Evolutionary conservation across 208 protist species (phyloP).

Genomic region (Trypanosoma brucei): DNA sequence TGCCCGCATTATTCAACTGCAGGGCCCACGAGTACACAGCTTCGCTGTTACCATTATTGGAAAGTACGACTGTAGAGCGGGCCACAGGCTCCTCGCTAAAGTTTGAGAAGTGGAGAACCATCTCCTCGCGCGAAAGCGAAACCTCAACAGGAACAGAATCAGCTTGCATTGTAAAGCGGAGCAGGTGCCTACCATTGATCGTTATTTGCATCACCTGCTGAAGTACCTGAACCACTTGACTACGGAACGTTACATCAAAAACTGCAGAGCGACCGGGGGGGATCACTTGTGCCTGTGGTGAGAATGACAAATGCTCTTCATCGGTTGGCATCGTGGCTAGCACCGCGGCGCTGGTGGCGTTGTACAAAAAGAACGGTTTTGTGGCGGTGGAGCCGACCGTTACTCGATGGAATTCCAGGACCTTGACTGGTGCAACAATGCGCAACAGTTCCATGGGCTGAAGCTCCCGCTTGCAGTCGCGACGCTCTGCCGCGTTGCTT

Average conservation of each 20-base stretch:
- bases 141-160: conserved; percentile 91
- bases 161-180: conserved; percentile 85
- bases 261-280: conserved; percentile 84
- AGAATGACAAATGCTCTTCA: conserved; percentile 55
- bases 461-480: conserved; percentile 88
- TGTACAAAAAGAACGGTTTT: conserved; percentile 88
- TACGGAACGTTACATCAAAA: conserved; percentile 87
- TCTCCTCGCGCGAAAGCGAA: conserved; percentile 71
- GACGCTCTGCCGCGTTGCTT: conserved; percentile 72
- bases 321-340: conserved; percentile 71
- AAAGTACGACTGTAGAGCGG: conserved; percentile 48
- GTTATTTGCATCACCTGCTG: conserved; percentile 85
- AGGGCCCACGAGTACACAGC: conserved; percentile 76
- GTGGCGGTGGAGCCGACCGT: conserved; percentile 73
- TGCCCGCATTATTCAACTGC: background rate
- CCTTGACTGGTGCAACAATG: conserved; percentile 73
- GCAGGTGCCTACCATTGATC: conserved; percentile 84
- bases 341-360: conserved; percentile 76
- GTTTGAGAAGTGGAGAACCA: conserved; percentile 73
- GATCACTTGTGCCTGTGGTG: conserved; percentile 84
- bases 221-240: conserved; percentile 52
- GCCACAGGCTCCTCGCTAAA: conserved; percentile 71
- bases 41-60: conserved; percentile 81
- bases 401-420: conserved; percentile 87
- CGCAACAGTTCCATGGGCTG: conserved; percentile 83